Base-by-base conservation (phyloP, 768 basidiomycete species). In the Kwoniella sp. region DNA sequence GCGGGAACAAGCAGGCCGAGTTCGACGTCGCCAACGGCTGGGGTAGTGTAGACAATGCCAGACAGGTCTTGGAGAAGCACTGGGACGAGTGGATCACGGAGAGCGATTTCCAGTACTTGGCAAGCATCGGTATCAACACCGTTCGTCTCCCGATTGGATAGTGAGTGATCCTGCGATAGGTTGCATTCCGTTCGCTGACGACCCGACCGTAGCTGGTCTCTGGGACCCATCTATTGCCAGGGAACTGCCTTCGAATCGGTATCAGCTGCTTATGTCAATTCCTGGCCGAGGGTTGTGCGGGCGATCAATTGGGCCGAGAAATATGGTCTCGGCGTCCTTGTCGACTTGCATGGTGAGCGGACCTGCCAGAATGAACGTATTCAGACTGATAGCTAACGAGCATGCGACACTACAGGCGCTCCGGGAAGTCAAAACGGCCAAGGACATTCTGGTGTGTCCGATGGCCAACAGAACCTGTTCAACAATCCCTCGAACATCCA, bases 21-120 rank as follows among this genome's bases (percentile, higher is more conserved):
- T 67, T 83, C 29, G 84, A 86, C 65, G 80, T 87, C 33, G 84
- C 85, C 5, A 78, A 74, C 15, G 85, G 85, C 2, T 86, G 81
- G 81, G 64, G 62, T 8, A 63, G 59, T 11, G 58, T 64, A 5
- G 56, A 58, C 29, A 61, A 52, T 46, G 61, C 59, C 37, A 42
- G 57, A 46, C 53, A 62, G 38, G 56, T 63, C 0, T 41, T 73
- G 48, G 65, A 69, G 27, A 45, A 61, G 17, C 67, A 69, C 51
- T 73, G 71, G 71, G 60, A 65, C 36, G 64, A 67, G 15, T 73
- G 65, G 62, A 67, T 73, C 40, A 67, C 61, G 10, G 71, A 73
- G 39, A 45, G 50, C 6, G 71, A 73, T 46, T 73, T 73, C 40
- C 49, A 50, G 25, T 63, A 60, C 40, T 50, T 73, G 3, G 53